Conservation (phyloP, 345 rosid genomes). For the Cochlearia excelsa region DNA sequence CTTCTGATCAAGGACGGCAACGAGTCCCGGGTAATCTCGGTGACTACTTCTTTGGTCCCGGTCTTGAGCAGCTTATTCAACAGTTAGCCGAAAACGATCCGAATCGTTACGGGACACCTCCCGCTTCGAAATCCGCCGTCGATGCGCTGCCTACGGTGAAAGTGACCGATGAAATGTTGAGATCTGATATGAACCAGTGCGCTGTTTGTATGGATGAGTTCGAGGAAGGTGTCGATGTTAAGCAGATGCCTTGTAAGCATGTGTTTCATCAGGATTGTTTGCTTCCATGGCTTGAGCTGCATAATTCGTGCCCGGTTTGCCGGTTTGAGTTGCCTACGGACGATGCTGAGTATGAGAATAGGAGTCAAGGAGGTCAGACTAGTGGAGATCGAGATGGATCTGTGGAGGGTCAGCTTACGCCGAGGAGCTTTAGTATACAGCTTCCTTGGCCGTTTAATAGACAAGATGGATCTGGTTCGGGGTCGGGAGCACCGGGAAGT, state of each 20-base stretch:
- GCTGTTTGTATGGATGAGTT: slow-evolving; percentile 75
- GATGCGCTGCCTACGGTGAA: slow-evolving; percentile 50
- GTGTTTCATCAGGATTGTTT: slow-evolving; percentile 63
- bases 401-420: slow-evolving; percentile 35
- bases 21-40: slow-evolving; percentile 42
- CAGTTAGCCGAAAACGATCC: slow-evolving; percentile 80
- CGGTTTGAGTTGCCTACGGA: slow-evolving; percentile 70
- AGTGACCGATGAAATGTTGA: slow-evolving; percentile 42
- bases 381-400: slow-evolving; percentile 27
- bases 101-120: slow-evolving; percentile 71
- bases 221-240: slow-evolving; percentile 49
- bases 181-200: slow-evolving; percentile 58
- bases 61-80: slow-evolving; percentile 74
- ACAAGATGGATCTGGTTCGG: slow-evolving; percentile 38
- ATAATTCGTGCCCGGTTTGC: slow-evolving; percentile 76
- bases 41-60: slow-evolving; percentile 73
- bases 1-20: slow-evolving; percentile 35
- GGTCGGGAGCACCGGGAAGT: slow-evolving; percentile 33
- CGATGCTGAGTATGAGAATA: slow-evolving; percentile 62
- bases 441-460: slow-evolving; percentile 66
- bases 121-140: slow-evolving; percentile 64
- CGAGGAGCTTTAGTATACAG: slow-evolving; percentile 59
- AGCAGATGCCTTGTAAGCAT: slow-evolving; percentile 73
- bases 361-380: slow-evolving; percentile 30
- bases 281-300: slow-evolving; percentile 69